Evolutionary conservation across 495 filamentous ascomycete genomes (phyloP), one percentile per base, ranked within the genome.

Genomic region (Neurospora tetrasperma): DNA sequence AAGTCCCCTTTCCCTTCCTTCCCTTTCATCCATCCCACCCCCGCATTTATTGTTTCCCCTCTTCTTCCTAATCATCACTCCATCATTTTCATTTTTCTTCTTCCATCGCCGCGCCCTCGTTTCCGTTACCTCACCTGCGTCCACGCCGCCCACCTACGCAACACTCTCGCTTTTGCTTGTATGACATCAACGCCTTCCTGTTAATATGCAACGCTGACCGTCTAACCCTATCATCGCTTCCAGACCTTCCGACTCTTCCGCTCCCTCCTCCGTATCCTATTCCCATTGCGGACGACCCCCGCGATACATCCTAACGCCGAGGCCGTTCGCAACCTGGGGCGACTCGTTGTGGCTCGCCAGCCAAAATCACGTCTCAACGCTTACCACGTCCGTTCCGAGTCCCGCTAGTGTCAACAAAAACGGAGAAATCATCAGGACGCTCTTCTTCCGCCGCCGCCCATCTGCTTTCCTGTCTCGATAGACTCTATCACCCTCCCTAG

Each of bases 401-500:
- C 71, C 70, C 31, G 12, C 62, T 74, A 76, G 69, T 75, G 73
- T 75, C 54, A 16, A 74, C 78, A 74, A 83, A 80, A 78, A 83
- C 80, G 82, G 80, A 84, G 75, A 75, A 74, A 80, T 81, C 79
- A 81, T 81, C 82, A 79, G 76, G 77, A 78, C 82, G 78, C 74
- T 80, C 80, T 75, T 80, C 79, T 75, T 79, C 83, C 75, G 82
- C 82, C 83, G 78, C 81, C 75, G 75, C 78, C 75, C 82, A 76
- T 72, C 75, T 84, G 77, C 83, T 85, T 73, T 82, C 80, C 73
- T 77, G 83, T 76, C 81, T 85, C 78, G 83, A 83, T 70, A 79
- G 79, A 78, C 82, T 85, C 69, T 85, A 83, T 73, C 81, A 85
- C 71, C 84, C 84, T 76, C 84, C 84, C 76, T 85, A 85, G 72